Percentiles rank a stretch among this genome's conserved stretches.
phyloP scores from a whole-genome alignment of 768 basidiomycete genomes.

The Phlegmacium glaucopus region DNA sequence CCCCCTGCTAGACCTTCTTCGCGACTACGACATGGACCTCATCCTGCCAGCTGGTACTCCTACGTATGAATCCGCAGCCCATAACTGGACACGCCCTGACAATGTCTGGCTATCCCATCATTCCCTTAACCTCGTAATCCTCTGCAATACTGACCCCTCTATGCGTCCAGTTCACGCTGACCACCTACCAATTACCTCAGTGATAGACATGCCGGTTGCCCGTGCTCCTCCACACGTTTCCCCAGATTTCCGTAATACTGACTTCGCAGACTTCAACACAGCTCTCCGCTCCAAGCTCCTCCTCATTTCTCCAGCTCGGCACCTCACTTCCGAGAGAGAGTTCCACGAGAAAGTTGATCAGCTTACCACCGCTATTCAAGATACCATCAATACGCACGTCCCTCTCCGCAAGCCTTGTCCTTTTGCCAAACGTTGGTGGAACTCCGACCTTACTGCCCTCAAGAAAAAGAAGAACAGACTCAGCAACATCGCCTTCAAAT shows the following conservation, averaged over 20 bases:
- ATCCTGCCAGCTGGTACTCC: no score
- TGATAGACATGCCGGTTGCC: constrained; percentile 17
- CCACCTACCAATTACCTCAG: constrained; percentile 29
- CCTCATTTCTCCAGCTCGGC: neutral
- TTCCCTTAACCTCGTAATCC: constrained; percentile 9
- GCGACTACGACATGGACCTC: no score
- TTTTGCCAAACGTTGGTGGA: constrained; percentile 14
- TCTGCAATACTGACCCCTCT: constrained; percentile 14
- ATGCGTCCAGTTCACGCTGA: constrained; percentile 20
- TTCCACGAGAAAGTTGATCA: neutral
- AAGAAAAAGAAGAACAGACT: constrained; percentile 12
- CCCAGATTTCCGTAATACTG: constrained; percentile 7
- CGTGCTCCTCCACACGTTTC: neutral
- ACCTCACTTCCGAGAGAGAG: neutral
- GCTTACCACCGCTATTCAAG: neutral
- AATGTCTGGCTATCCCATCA: constrained; percentile 28
- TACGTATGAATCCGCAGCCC: no score
- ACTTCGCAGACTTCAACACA: constrained; percentile 27
- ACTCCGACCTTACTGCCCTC: constrained; percentile 15
- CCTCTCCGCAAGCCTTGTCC: constrained; percentile 1
- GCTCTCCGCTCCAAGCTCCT: constrained; percentile 9
- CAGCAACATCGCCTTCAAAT: constrained; percentile 1
- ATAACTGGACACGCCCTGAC: constrained; percentile 31
- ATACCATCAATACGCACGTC: neutral
- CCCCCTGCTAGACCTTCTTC: no score